These are phyloP conservation scores for Aspergillus eucalypticola DNA, from an alignment of 2,329 filamentous ascomycete species.

Conservation along the genomic window DNA sequence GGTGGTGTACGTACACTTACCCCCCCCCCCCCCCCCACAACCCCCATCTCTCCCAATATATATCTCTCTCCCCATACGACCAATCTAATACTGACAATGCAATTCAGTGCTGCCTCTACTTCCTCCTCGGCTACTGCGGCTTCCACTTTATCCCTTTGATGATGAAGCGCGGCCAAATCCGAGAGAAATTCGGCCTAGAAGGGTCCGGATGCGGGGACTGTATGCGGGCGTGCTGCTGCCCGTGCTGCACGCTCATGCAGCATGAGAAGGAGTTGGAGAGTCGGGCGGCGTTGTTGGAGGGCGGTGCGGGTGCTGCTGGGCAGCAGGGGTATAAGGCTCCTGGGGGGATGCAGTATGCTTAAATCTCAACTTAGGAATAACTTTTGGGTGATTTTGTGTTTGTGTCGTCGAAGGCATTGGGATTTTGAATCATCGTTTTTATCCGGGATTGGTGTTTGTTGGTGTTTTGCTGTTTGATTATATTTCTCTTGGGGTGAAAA, in stretches of 20 bases:
- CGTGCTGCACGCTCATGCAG: slow-evolving; percentile 60
- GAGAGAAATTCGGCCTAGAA: slow-evolving; percentile 55
- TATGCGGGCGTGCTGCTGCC: slow-evolving; percentile 56
- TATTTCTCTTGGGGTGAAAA: too few relatives aligned
- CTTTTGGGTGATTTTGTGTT: too few relatives aligned
- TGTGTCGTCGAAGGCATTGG: too few relatives aligned
- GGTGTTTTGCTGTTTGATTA: neutral
- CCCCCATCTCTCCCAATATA: neutral
- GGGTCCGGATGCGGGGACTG: slow-evolving; percentile 54
- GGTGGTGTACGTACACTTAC: slow-evolving; percentile 25
- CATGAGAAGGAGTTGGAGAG: slow-evolving; percentile 56
- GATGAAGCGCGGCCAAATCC: slow-evolving; percentile 57
- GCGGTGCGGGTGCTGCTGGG: neutral
- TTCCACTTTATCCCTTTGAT: slow-evolving; percentile 48
- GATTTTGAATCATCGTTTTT: too few relatives aligned
- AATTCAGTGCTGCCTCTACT: slow-evolving; percentile 38
- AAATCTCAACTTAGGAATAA: neutral
- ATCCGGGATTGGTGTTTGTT: neutral
- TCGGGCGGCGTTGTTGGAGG: neutral
- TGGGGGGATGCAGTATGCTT: slow-evolving; percentile 23
- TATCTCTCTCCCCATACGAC: neutral
- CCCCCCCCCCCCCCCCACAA: neutral
- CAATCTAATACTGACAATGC: neutral
- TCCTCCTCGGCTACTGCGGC: slow-evolving; percentile 30
- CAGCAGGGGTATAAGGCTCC: slow-evolving; percentile 28